Evolutionary conservation across 352 stramenopile species (phyloP), one percentile per base, ranked within the genome.

Genomic region (Globisporangium nunn): DNA sequence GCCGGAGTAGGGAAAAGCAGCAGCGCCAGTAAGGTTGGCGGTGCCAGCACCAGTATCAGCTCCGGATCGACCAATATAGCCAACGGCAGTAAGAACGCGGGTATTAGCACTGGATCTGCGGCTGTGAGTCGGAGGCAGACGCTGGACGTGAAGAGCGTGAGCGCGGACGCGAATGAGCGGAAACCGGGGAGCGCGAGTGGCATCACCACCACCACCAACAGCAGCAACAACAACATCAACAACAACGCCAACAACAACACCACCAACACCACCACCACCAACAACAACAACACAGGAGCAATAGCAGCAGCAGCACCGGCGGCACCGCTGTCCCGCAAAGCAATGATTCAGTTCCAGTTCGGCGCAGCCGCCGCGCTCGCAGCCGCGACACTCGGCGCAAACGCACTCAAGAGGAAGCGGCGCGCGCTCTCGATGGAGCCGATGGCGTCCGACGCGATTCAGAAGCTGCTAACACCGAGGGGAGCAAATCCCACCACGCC

Each of bases 341-440:
- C 58, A n/a, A 37, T 30, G 44, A 63, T 63, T 28, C 58, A 63
- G 47, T 63, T 63, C 45, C 58, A 63, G 51, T 63, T 63, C 54
- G 58, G 58, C 3, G 58, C 58, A 31, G 58, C 58, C 0, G 58
- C 58, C 12, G 58, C 58, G n/a, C 37, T 63, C 10, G 58, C 58
- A 39, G 58, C 58, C 23, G 58, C 58, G 58, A 63, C 58, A 12
- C 48, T 63, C 4, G 47, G 58, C 28, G 48, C 58, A 7, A 43
- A 50, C 10, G 51, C 50, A 12, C 37, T 58, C 33, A 57, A 52
- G 51, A 47, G 72, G 31, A 88, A 90, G 50, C 68, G 75, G 4
- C 61, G 75, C 23, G 77, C 80, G 2, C 43, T 75, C 17, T 88
- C 77, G 4, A 90, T 90, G 80, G 80, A 90, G 51, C 77, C 80